phyloP scores from a whole-genome alignment of 768 basidiomycete species.

The Kwoniella mangroviensis region DNA sequence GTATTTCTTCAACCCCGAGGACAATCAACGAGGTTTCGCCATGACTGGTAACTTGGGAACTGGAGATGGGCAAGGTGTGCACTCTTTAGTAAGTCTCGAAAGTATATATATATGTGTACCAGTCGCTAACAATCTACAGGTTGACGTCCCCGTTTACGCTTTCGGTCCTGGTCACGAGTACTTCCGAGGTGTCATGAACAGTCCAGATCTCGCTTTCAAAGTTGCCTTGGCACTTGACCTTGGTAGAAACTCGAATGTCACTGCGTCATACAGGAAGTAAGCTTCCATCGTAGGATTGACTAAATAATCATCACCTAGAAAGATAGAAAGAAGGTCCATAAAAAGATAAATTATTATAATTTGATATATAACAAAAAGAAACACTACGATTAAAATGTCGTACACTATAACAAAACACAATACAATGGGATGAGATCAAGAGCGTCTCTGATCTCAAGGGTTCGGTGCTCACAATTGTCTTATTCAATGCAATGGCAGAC shows the following conservation, averaged over 20 bases:
- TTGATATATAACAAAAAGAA: background rate
- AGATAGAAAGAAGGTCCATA: background rate
- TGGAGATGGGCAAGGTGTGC: conserved; percentile 54
- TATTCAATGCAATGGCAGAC: too few species aligned
- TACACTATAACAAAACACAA: too few species aligned
- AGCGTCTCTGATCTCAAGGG: too few species aligned
- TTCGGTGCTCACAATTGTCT: too few species aligned
- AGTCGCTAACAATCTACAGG: conserved; percentile 13
- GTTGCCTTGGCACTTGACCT: conserved; percentile 56
- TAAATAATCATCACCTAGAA: background rate
- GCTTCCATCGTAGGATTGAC: background rate
- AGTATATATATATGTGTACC: background rate
- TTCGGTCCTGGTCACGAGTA: conserved; percentile 54
- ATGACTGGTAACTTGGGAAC: conserved; percentile 57
- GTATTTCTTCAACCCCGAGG: conserved; percentile 54
- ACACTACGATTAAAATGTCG: too few species aligned
- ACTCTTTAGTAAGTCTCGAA: conserved; percentile 40
- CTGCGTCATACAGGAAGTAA: conserved; percentile 33
- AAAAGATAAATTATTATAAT: too few species aligned
- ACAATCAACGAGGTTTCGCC: conserved; percentile 55
- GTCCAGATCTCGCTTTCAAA: conserved; percentile 55
- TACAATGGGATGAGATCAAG: too few species aligned
- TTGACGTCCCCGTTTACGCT: conserved; percentile 57
- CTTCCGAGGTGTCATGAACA: conserved; percentile 56
- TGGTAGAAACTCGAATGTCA: conserved; percentile 43